A percentile compares a stretch with the other conserved stretches of the same genome.
Conservation (phyloP, 2,329 filamentous ascomycete species). For the Neopestalotiopsis rosae region DNA sequence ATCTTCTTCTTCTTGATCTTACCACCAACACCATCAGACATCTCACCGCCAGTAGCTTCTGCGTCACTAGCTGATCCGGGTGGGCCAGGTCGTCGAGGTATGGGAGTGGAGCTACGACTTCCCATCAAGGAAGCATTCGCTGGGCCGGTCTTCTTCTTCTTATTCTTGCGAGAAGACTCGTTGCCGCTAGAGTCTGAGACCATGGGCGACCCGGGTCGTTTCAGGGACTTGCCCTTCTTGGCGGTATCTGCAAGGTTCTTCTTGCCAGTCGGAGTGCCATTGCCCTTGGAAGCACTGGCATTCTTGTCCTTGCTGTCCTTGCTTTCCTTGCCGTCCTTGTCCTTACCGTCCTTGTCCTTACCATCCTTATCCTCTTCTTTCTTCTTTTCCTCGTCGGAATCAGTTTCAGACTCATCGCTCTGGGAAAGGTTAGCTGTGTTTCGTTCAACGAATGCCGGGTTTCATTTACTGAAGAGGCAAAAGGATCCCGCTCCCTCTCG, state of each 20-base stretch:
- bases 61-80: conserved; percentile 73
- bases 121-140: conserved; percentile 48
- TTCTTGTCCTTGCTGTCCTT: conserved; percentile 31
- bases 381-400: conserved; percentile 41
- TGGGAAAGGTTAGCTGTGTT: conserved; percentile 29
- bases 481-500: conserved; percentile 52
- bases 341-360: conserved; percentile 35
- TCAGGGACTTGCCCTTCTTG: conserved; percentile 69
- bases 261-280: conserved; percentile 59
- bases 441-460: conserved; percentile 5
- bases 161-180: conserved; percentile 83
- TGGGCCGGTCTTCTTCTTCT: conserved; percentile 67
- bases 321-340: conserved; percentile 22
- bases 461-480: conserved; percentile 55
- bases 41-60: conserved; percentile 72
- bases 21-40: conserved; percentile 61
- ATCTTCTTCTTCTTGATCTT: conserved; percentile 62
- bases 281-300: conserved; percentile 71
- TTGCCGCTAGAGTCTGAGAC: conserved; percentile 91
- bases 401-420: conserved; percentile 49
- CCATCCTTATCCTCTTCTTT: conserved; percentile 55
- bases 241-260: conserved; percentile 49
- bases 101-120: conserved; percentile 62
- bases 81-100: conserved; percentile 49
- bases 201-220: conserved; percentile 85